Evolutionary conservation across 2,329 filamentous ascomycete species (phyloP).

Genomic region (Knufia petricola): DNA sequence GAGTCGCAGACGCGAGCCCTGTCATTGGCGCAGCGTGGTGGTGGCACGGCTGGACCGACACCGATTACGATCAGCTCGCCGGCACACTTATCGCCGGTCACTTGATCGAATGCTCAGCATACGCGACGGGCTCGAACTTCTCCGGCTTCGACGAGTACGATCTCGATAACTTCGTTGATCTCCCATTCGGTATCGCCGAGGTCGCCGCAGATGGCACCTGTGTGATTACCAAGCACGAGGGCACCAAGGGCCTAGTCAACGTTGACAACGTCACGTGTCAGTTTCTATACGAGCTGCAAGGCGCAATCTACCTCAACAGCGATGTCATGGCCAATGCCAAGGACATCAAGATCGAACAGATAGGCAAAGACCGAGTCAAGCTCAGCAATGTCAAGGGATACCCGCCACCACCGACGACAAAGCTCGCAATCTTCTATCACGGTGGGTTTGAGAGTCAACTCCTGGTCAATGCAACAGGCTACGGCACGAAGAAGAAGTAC

Average conservation of each 20-base stretch:
- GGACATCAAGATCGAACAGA: constrained; percentile 30
- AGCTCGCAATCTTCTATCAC: constrained; percentile 42
- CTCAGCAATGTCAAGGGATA: constrained; percentile 35
- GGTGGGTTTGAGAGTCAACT: constrained; percentile 41
- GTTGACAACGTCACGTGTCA: constrained; percentile 37
- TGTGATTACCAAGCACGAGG: constrained; percentile 41
- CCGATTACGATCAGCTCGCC: constrained; percentile 42
- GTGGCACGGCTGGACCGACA: constrained; percentile 45
- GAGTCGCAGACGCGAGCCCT: constrained; percentile 42
- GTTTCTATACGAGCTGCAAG: constrained; percentile 42
- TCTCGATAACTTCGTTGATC: constrained; percentile 34
- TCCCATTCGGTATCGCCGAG: constrained; percentile 43
- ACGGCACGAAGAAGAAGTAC: constrained; percentile 41
- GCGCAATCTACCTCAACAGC: constrained; percentile 16
- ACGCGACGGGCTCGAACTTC: constrained; percentile 48
- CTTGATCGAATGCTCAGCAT: constrained; percentile 46
- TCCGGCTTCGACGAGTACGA: constrained; percentile 38
- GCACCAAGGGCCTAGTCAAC: constrained; percentile 37
- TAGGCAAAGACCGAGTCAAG: constrained; percentile 25
- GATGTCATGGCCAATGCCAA: constrained; percentile 24
- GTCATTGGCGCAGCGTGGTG: constrained; percentile 49
- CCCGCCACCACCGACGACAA: constrained; percentile 43
- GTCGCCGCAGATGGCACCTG: constrained; percentile 37
- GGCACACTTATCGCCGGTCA: constrained; percentile 43
- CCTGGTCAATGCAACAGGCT: constrained; percentile 39